A percentile compares a stretch with the other conserved stretches of the same genome.
These are phyloP conservation scores for Sporobolomyces pararoseus DNA, from an alignment of 768 basidiomycete genomes.

Conservation along the genomic window DNA sequence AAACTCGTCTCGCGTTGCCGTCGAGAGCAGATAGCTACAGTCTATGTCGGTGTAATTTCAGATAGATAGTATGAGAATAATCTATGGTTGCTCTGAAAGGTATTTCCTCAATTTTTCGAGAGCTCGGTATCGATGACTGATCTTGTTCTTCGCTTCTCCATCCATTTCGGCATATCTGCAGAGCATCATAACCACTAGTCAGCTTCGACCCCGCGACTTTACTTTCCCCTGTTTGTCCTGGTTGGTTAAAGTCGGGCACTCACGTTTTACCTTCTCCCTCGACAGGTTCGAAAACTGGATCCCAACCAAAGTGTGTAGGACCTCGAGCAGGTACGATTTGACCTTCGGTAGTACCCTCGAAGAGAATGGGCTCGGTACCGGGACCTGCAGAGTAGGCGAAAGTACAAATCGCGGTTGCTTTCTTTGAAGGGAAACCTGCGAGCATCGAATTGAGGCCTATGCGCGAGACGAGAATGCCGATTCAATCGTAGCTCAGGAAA, in stretches of 20 bases:
- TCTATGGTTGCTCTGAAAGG: conserved; percentile 46
- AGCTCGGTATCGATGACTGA: conserved; percentile 66
- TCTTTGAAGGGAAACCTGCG: conserved; percentile 66
- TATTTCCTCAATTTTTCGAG: conserved; percentile 63
- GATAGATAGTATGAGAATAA: no score
- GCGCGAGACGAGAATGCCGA: background rate
- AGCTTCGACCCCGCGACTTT: no score
- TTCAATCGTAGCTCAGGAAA: background rate
- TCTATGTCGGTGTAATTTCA: no score
- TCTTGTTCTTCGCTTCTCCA: conserved; percentile 60
- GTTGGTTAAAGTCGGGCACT: conserved; percentile 42
- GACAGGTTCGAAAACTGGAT: conserved; percentile 72
- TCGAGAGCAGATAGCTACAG: no score
- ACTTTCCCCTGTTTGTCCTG: background rate
- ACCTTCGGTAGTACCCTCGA: conserved; percentile 84
- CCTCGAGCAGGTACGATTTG: conserved; percentile 84
- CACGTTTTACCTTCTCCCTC: conserved; percentile 73
- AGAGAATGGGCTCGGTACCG: conserved; percentile 68
- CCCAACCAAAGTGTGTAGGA: conserved; percentile 79
- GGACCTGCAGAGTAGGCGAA: conserved; percentile 91
- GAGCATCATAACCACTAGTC: background rate
- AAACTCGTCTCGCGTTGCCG: no score
- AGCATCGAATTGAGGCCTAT: conserved; percentile 77
- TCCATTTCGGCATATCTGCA: conserved; percentile 67
- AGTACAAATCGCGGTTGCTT: conserved; percentile 87